phyloP scores from a whole-genome alignment of 192 early-diverging fungal species.

The Chytriomyces hyalinus region DNA sequence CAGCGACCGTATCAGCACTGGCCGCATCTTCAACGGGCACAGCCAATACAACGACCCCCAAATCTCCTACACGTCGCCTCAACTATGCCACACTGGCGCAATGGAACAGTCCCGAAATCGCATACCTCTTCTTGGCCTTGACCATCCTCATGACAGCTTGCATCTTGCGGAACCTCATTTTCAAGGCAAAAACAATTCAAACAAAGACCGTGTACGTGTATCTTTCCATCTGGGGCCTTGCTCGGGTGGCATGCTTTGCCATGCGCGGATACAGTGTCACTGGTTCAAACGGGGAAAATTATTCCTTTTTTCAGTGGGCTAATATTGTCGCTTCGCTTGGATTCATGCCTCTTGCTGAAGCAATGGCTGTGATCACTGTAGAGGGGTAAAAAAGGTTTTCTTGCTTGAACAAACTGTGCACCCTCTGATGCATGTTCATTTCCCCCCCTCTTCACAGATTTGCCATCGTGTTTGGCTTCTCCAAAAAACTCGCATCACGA shows the following conservation, averaged over 20 bases:
- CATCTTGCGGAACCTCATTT: constrained; percentile 5
- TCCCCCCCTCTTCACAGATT: background rate
- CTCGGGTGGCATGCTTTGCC: background rate
- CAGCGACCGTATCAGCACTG: too few relatives aligned
- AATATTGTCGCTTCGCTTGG: constrained; percentile 4
- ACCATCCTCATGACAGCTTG: background rate
- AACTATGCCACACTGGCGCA: constrained; percentile 8
- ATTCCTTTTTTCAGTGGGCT: constrained; percentile 7
- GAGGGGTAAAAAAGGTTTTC: background rate
- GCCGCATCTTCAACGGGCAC: too few relatives aligned
- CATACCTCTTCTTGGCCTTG: constrained; percentile 1
- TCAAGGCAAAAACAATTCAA: constrained; percentile 6
- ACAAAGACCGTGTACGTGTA: background rate
- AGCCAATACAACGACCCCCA: background rate
- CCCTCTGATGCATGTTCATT: too few relatives aligned
- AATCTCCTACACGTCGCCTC: background rate
- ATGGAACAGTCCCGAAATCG: background rate
- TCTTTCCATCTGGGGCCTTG: background rate
- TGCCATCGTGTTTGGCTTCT: constrained; percentile 4
- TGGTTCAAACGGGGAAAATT: background rate
- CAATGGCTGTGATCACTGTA: background rate
- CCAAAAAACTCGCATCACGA: background rate
- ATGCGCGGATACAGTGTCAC: constrained; percentile 1
- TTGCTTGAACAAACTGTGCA: too few relatives aligned
- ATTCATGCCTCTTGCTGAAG: constrained; percentile 29